These are phyloP conservation scores for Ramaria rubella DNA, from an alignment of 768 basidiomycete genomes.

Conservation along the genomic window DNA sequence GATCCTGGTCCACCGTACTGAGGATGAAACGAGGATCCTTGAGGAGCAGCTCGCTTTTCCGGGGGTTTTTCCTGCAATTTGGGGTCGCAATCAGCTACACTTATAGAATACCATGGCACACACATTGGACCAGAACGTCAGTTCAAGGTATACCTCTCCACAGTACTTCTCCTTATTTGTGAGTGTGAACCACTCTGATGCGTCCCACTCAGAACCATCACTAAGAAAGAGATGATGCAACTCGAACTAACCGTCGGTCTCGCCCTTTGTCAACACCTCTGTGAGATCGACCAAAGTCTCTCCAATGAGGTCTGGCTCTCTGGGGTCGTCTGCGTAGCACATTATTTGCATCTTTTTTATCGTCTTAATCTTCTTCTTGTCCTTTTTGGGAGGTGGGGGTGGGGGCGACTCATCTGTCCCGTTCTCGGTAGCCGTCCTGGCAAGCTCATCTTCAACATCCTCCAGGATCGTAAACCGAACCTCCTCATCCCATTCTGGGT, in stretches of 20 bases:
- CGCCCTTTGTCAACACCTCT: slow-evolving; percentile 88
- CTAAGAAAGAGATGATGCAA: neutral
- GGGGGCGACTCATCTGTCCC: slow-evolving; percentile 61
- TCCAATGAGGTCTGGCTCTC: slow-evolving; percentile 94
- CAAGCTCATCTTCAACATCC: slow-evolving; percentile 52
- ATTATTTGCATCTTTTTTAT: slow-evolving; percentile 71
- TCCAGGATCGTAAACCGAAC: slow-evolving; percentile 87
- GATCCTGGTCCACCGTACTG: slow-evolving; percentile 77
- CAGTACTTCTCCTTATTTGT: slow-evolving; percentile 88
- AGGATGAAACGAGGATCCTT: slow-evolving; percentile 43
- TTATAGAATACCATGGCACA: slow-evolving; percentile 20
- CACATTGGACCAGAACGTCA: slow-evolving; percentile 96
- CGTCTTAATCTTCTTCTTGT: slow-evolving; percentile 47
- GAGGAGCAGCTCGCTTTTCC: slow-evolving; percentile 53
- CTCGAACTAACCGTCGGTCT: slow-evolving; percentile 78
- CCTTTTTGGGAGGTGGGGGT: slow-evolving; percentile 41
- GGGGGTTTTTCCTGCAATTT: slow-evolving; percentile 67
- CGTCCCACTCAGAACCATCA: slow-evolving; percentile 14
- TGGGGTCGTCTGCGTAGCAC: slow-evolving; percentile 91
- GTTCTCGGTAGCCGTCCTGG: slow-evolving; percentile 31
- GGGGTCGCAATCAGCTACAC: slow-evolving; percentile 1
- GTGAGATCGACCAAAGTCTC: slow-evolving; percentile 84
- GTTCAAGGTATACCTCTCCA: slow-evolving; percentile 92
- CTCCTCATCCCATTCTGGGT: slow-evolving; percentile 99
- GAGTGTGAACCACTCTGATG: slow-evolving; percentile 87